Conservation (phyloP, 495 filamentous ascomycete genomes). For the Geoglossum glabrum region DNA sequence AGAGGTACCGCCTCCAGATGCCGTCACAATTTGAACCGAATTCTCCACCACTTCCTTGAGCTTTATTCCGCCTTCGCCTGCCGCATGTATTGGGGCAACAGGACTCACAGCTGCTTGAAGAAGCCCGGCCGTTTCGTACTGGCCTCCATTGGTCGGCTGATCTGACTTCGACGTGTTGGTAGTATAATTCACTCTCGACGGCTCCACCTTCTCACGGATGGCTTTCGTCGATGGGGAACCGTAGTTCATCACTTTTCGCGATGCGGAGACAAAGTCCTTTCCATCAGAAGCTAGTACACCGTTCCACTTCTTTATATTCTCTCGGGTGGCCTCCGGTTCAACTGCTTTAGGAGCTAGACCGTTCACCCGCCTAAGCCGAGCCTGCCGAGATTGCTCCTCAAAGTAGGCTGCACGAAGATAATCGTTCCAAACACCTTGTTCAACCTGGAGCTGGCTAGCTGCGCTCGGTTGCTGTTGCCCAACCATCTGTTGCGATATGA, state of each 20-base stretch:
- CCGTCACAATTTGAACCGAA: neutral
- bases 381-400: constrained; percentile 1
- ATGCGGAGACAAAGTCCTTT: neutral
- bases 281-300: neutral
- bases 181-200: neutral
- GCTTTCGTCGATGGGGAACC: neutral
- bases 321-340: neutral
- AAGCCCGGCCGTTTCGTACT: neutral
- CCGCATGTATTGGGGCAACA: neutral
- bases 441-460: neutral
- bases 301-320: neutral
- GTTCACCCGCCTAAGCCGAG: neutral
- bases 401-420: neutral
- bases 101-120: neutral
- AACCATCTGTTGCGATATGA: neutral
- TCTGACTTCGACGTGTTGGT: neutral
- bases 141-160: neutral
- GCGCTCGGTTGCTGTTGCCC: neutral
- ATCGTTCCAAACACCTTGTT: neutral
- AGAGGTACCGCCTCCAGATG: neutral
- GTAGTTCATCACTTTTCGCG: neutral
- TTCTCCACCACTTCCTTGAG: neutral
- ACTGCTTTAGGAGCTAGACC: neutral
- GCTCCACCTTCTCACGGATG: neutral
- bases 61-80: neutral